Conservation (phyloP, 371 early-diverging fungal species). For the Edhazardia aedis region DNA sequence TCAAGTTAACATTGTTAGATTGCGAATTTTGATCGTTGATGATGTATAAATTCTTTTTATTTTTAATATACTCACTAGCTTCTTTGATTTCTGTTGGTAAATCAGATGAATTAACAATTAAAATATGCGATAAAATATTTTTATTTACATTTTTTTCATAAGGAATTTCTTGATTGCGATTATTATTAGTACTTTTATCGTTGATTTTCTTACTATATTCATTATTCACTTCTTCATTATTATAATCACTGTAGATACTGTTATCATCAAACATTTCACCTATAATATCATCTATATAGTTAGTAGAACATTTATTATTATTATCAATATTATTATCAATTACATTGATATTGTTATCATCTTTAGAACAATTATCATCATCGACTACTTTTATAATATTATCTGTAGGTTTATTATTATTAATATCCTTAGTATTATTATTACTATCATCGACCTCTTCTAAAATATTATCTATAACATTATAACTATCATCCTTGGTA, state of each 20-base stretch:
- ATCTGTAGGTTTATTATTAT: neutral
- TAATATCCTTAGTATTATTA: neutral
- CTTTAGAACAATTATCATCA: neutral
- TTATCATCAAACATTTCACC: neutral
- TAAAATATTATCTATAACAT: too few relatives aligned
- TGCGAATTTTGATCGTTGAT: too few relatives aligned
- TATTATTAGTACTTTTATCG: neutral
- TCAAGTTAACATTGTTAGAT: too few relatives aligned
- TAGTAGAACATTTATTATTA: neutral
- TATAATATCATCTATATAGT: neutral
- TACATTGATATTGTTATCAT: neutral
- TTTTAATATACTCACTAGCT: too few relatives aligned
- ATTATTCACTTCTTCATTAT: neutral
- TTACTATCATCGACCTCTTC: neutral
- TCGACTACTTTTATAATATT: neutral
- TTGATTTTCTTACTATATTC: neutral
- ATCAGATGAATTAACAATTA: too few relatives aligned
- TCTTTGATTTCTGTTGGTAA: too few relatives aligned
- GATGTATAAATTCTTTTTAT: too few relatives aligned
- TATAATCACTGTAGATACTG: neutral
- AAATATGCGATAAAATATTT: too few relatives aligned
- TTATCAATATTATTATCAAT: neutral
- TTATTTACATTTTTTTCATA: neutral
- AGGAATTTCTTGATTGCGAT: neutral
- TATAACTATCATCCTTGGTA: too few relatives aligned